Evolutionary conservation across 805 yeast species (phyloP).

Genomic region (Blastobotrys parvus): DNA sequence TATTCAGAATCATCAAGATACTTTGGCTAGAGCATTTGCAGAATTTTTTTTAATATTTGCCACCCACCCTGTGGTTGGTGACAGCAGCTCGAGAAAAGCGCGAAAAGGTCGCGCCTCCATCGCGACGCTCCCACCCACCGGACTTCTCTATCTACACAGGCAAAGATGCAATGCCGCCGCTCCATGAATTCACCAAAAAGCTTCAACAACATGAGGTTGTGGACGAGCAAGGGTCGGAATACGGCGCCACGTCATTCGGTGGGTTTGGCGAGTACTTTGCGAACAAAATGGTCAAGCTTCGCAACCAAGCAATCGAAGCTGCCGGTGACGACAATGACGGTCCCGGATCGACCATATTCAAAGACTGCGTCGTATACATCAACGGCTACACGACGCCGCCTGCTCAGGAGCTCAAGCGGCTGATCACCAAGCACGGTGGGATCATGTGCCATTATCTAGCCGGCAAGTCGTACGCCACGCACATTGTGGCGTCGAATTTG

Average conservation of each 20-base stretch:
- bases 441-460: conserved; percentile 57
- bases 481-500: conserved; percentile 68
- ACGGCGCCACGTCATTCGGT: conserved; percentile 47
- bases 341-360: conserved; percentile 40
- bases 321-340: conserved; percentile 19
- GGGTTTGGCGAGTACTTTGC: conserved; percentile 59
- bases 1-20: too few species aligned
- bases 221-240: conserved; percentile 26
- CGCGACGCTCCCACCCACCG: too few species aligned
- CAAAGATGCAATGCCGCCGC: conserved; percentile 3
- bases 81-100: too few species aligned
- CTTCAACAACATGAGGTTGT: conserved; percentile 9
- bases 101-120: too few species aligned
- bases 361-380: conserved; percentile 61
- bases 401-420: conserved; percentile 57
- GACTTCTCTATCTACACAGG: neutral
- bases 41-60: too few species aligned
- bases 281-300: conserved; percentile 56
- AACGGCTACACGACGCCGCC: conserved; percentile 86
- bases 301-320: conserved; percentile 30
- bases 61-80: too few species aligned
- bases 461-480: conserved; percentile 71
- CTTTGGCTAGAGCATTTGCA: too few species aligned
- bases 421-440: conserved; percentile 77
- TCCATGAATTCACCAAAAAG: conserved; percentile 10